Evolutionary conservation across 129 eudicot genomes (phyloP).

Genomic region (Silybum marianum): DNA sequence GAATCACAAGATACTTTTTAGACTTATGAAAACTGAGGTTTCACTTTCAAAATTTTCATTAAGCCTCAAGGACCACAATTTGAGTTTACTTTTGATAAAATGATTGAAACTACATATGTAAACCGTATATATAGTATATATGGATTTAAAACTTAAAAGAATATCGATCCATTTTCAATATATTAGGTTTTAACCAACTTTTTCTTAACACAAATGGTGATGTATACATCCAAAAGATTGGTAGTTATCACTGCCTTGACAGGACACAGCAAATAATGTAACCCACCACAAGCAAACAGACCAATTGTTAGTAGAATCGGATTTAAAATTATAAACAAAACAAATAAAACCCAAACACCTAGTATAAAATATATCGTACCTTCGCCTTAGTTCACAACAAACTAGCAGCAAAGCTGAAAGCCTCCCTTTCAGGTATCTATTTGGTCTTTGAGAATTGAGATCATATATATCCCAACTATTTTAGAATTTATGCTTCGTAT

Average conservation of each 20-base stretch:
- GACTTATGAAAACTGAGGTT: too few relatives aligned
- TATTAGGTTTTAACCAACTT: not conserved
- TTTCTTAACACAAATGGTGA: not conserved
- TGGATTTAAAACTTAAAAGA: too few relatives aligned
- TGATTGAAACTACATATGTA: too few relatives aligned
- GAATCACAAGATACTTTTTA: too few relatives aligned
- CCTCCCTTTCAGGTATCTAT: slow-evolving; percentile 4
- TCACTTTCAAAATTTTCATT: too few relatives aligned
- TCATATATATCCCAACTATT: not conserved
- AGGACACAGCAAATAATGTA: not conserved
- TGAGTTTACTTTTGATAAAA: too few relatives aligned
- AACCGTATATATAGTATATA: too few relatives aligned
- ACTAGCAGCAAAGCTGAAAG: slow-evolving; percentile 12
- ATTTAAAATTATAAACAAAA: not conserved
- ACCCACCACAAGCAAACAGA: slow-evolving; percentile 14
- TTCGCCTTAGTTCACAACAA: not conserved
- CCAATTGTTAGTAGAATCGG: not conserved
- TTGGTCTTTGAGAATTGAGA: not conserved
- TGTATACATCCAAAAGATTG: not conserved
- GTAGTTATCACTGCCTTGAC: not conserved
- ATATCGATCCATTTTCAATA: not conserved
- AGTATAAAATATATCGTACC: slow-evolving; percentile 1
- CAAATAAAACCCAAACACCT: not conserved
- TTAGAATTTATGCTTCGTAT: not conserved
- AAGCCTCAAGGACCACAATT: too few relatives aligned